Conservation (phyloP, 495 filamentous ascomycete genomes). For the Jackrogersella minutella region DNA sequence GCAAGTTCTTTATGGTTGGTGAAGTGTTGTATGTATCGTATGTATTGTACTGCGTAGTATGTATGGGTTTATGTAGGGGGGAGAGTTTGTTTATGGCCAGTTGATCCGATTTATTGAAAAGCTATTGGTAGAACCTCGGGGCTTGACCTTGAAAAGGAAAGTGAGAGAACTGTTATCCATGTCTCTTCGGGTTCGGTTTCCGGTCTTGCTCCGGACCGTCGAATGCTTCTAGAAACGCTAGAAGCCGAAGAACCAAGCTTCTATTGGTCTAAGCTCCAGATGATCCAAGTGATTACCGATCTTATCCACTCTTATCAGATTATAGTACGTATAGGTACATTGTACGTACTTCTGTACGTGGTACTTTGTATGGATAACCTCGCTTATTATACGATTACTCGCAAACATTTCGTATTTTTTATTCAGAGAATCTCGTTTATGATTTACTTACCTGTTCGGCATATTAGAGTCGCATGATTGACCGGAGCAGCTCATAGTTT, state of each 20-base stretch:
- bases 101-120: constrained; percentile 42
- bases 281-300: constrained; percentile 39
- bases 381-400: not conserved
- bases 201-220: constrained; percentile 40
- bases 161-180: constrained; percentile 33
- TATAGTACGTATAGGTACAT: constrained; percentile 13
- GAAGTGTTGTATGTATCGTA: no score
- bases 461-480: constrained; percentile 22
- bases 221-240: constrained; percentile 34
- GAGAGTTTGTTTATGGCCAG: constrained; percentile 23
- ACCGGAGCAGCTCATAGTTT: not conserved
- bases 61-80: no score
- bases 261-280: constrained; percentile 32
- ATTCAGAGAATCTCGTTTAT: not conserved
- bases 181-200: constrained; percentile 30
- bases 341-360: not conserved
- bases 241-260: constrained; percentile 29
- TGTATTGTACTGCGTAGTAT: no score
- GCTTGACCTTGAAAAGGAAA: constrained; percentile 37
- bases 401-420: constrained; percentile 16
- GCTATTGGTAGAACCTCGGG: constrained; percentile 40
- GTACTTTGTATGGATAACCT: constrained; percentile 3
- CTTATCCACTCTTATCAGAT: constrained; percentile 38
- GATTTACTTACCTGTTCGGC: constrained; percentile 19
- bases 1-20: not conserved